Conservation (phyloP, 768 basidiomycete species). For the Pleurotus platypus region DNA sequence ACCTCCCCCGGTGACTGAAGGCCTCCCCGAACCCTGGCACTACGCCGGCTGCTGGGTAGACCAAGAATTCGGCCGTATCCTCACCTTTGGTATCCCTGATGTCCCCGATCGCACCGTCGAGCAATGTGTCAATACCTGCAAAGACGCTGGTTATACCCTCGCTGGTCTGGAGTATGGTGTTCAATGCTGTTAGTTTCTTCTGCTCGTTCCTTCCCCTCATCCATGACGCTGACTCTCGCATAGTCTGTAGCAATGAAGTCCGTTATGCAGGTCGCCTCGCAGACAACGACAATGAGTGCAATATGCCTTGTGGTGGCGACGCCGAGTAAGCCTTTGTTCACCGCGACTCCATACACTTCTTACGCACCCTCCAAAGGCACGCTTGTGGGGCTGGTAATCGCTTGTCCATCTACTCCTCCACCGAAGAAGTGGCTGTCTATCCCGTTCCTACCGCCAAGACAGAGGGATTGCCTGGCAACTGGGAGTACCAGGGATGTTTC, state of each 20-base stretch:
- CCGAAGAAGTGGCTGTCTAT: slow-evolving; percentile 42
- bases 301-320: slow-evolving; percentile 72
- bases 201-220: not conserved
- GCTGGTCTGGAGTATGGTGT: slow-evolving; percentile 9
- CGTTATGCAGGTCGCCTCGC: not conserved
- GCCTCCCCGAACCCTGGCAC: slow-evolving; percentile 1
- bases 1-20: slow-evolving; percentile 3
- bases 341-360: not conserved
- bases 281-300: slow-evolving; percentile 46
- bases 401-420: slow-evolving; percentile 48
- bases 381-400: slow-evolving; percentile 40
- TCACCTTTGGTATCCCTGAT: not conserved
- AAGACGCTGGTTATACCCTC: not conserved
- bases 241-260: slow-evolving; percentile 5
- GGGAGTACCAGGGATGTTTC: slow-evolving; percentile 65
- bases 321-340: slow-evolving; percentile 40
- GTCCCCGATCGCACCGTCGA: slow-evolving; percentile 7
- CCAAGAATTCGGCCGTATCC: slow-evolving; percentile 2
- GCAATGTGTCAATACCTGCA: slow-evolving; percentile 1
- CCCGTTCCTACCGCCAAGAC: slow-evolving; percentile 57
- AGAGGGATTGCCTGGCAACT: slow-evolving; percentile 57
- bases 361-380: slow-evolving; percentile 5
- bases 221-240: not conserved
- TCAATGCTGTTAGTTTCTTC: slow-evolving; percentile 7
- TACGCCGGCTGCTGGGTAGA: slow-evolving; percentile 3